Evolutionary conservation across 2,329 filamentous ascomycete species (phyloP).

Genomic region (Aspergillus jensenii): DNA sequence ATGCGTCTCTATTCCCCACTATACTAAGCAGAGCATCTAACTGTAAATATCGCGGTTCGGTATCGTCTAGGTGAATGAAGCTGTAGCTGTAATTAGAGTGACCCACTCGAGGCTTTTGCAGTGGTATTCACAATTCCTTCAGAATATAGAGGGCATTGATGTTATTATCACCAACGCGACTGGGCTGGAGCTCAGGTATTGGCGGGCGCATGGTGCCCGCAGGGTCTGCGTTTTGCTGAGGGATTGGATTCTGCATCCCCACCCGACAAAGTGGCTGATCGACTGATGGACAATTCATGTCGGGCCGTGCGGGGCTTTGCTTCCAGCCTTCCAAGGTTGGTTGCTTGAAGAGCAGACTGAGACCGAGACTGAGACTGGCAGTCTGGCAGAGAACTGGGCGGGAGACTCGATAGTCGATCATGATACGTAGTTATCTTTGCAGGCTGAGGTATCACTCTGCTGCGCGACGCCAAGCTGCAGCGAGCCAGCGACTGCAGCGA

Average conservation of each 20-base stretch:
- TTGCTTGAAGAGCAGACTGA: neutral
- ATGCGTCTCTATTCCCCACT: no score
- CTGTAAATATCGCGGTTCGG: no score
- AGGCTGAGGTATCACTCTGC: neutral
- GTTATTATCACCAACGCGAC: no score
- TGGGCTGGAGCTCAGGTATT: no score
- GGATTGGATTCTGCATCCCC: neutral
- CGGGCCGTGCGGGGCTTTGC: slow-evolving; percentile 13
- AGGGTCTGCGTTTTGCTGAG: neutral
- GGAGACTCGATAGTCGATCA: neutral
- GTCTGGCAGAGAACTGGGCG: no score
- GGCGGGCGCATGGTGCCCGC: neutral
- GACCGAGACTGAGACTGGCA: no score
- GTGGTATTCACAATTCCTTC: no score
- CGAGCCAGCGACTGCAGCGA: neutral
- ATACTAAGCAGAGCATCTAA: no score
- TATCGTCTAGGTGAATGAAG: no score
- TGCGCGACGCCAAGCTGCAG: neutral
- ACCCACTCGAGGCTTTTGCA: no score
- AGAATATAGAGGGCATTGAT: no score
- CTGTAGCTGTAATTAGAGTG: no score
- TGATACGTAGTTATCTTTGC: neutral
- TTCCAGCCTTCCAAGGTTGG: neutral
- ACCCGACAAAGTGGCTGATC: slow-evolving; percentile 14
- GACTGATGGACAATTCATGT: slow-evolving; percentile 1